A percentile compares a stretch with the other conserved stretches of the same genome.
phyloP scores from a whole-genome alignment of 345 rosid genomes.

The Eucalyptus regnans region DNA sequence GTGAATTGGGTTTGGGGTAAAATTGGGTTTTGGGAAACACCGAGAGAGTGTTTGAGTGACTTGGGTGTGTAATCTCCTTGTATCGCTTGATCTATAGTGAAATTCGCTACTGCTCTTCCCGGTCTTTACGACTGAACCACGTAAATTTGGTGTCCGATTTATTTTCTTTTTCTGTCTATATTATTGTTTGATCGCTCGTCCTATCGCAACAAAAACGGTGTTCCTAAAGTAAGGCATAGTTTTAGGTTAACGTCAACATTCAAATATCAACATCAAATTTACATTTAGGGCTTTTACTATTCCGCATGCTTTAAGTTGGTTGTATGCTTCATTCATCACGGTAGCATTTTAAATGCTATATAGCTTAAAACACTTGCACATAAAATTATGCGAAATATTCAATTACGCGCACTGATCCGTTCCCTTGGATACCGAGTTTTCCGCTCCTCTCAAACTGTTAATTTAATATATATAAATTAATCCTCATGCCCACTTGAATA shows the following conservation, averaged over 20 bases:
- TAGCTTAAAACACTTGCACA: background rate
- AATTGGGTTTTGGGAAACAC: no score
- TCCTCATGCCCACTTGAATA: background rate
- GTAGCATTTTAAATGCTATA: background rate
- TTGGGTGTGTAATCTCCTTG: no score
- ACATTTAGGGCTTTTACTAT: background rate
- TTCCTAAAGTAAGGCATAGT: no score
- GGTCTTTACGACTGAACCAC: no score
- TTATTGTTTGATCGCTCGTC: no score
- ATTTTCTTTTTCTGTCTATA: no score
- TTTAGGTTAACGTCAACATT: background rate
- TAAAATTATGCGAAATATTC: background rate
- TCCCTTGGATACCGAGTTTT: background rate
- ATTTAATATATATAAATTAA: rapidly evolving
- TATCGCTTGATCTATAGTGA: no score
- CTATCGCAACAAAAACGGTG: no score
- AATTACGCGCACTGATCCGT: background rate
- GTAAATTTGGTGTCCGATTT: no score
- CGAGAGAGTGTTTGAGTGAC: no score
- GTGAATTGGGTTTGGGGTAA: no score
- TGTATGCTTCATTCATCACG: background rate
- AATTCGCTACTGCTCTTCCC: no score
- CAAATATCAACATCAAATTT: background rate
- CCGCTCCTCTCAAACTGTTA: background rate
- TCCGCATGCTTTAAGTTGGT: background rate